Evolutionary conservation across 2,329 filamentous ascomycete genomes (phyloP), one percentile per base, ranked within the genome.

Genomic region (Hypomyces perniciosus): DNA sequence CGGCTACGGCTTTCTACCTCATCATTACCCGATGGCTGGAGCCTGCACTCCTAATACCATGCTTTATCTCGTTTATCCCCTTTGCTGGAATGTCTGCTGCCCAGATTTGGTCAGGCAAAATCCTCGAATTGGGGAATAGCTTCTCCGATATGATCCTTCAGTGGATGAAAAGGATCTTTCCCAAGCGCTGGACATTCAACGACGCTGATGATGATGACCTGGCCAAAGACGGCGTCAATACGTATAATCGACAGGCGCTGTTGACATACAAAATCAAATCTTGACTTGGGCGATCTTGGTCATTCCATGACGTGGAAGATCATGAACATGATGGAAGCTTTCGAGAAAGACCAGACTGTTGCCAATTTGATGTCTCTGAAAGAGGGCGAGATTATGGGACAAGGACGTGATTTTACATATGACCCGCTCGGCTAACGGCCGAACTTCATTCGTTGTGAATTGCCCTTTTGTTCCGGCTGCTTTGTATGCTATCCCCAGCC

Each of bases 361-460:
- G 68, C 72, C 0, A 85, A 85, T 31, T 66, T 86, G 2, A 76
- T 85, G 10, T 78, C 75, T 52, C 68, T 86, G 0, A 80, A 80
- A 52, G 59, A 75, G 0, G 73, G 68, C 6, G 65, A 83, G 53
- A 55, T 72, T 1, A 79, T 84, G 0, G 83, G 83, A 0, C 68
- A 86, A 60, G 86, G 82, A 83, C 72, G 83, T 44, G 83, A 86
- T 55, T 81, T 77, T 12, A 73, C 68, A 1, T 77, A 77, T 45
- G 81, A 20, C 20, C 20, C 20, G 83, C 10, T 62, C 85, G 10
- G 83, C 79, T 1, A 80, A 80, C 33, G 82, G 80, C 2, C 72
- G 77, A 0, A 79, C 84, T n/a, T 81, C 83, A 0, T 85, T 81
- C 59, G 76, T 85, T 54, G 81, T 85, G 27, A 86, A 85, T 57